Conservation (phyloP, 148 eudicot species). For the Diospyros kaki region DNA sequence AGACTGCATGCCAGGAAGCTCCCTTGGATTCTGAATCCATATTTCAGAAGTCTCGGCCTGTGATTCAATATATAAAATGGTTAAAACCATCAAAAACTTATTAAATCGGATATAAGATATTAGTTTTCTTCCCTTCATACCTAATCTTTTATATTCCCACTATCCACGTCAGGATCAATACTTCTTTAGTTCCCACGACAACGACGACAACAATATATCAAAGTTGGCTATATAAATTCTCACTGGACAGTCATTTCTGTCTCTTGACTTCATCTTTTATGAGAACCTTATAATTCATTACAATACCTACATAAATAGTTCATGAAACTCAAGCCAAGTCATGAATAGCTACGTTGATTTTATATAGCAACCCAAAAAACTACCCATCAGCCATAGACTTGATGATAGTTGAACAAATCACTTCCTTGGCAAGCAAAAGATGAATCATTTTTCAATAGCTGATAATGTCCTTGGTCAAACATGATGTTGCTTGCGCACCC, state of each 20-base stretch:
- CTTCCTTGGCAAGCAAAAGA: background rate
- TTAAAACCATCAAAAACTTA: too few relatives aligned
- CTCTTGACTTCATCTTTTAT: too few relatives aligned
- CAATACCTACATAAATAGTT: background rate
- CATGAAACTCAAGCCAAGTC: background rate
- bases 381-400: background rate
- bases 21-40: conserved; percentile 74
- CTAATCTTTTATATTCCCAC: too few relatives aligned
- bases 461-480: background rate
- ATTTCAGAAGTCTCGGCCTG: conserved; percentile 85
- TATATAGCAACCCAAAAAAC: background rate
- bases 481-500: background rate
- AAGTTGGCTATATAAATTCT: too few relatives aligned
- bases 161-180: too few relatives aligned
- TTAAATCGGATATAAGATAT: background rate
- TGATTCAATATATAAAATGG: background rate
- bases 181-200: too few relatives aligned
- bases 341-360: background rate
- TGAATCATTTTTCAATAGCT: background rate
- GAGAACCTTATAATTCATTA: too few relatives aligned
- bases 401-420: background rate
- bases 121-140: too few relatives aligned
- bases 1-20: conserved; percentile 59
- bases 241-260: too few relatives aligned
- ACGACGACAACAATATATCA: too few relatives aligned